Evolutionary conservation across 345 rosid genomes (phyloP).

Genomic region (Salix viminalis): DNA sequence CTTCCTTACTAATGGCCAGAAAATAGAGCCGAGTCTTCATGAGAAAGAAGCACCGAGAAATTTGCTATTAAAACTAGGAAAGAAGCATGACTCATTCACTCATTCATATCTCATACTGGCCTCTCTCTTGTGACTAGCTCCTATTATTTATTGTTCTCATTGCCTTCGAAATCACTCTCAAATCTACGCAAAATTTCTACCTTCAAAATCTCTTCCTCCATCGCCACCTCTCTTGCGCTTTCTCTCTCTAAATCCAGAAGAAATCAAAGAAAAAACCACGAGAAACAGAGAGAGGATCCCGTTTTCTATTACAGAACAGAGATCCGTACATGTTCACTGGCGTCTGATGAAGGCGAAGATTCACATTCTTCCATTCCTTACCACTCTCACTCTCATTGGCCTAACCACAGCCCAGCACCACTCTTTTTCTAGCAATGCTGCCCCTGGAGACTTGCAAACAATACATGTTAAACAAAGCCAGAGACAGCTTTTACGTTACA

Average conservation of each 20-base stretch:
- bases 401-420: slow-evolving; percentile 4
- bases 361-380: slow-evolving; percentile 18
- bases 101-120: neutral
- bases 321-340: slow-evolving; percentile 6
- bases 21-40: neutral
- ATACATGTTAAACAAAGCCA: slow-evolving; percentile 9
- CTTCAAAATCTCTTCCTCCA: neutral
- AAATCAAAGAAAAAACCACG: neutral
- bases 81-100: neutral
- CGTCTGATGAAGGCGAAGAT: slow-evolving; percentile 37
- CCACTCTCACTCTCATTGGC: slow-evolving; percentile 19
- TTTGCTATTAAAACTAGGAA: neutral
- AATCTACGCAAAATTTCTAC: neutral
- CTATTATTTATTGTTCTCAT: neutral
- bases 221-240: neutral
- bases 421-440: slow-evolving; percentile 16
- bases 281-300: neutral
- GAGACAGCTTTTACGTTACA: slow-evolving; percentile 25
- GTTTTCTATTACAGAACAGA: neutral
- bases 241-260: neutral
- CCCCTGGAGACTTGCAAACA: neutral
- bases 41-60: neutral
- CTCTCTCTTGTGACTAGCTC: neutral
- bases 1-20: neutral
- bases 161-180: neutral